A percentile compares a stretch with the other conserved stretches of the same genome.
Conservation (phyloP, 2,329 filamentous ascomycete species). For the Penicillium sp. region DNA sequence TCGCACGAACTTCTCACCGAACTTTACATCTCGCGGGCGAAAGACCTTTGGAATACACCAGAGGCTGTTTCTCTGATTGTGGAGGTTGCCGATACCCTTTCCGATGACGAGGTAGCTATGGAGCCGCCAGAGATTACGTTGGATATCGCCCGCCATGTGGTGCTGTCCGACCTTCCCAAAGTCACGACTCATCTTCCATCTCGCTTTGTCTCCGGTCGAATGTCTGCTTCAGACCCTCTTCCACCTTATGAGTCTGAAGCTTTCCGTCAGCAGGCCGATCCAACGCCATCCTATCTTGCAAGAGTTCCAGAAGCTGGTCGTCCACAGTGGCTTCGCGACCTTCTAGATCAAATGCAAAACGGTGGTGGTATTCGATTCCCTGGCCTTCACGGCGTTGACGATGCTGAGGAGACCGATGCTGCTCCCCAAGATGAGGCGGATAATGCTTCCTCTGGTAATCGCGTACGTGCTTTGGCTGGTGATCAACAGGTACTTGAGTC, state of each 20-base stretch:
- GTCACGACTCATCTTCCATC: conserved; percentile 72
- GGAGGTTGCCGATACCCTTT: conserved; percentile 65
- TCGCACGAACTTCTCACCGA: conserved; percentile 71
- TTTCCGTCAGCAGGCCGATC: conserved; percentile 40
- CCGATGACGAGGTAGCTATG: conserved; percentile 48
- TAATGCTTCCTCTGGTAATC: conserved; percentile 14
- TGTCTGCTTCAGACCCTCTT: conserved; percentile 80
- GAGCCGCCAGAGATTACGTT: conserved; percentile 53
- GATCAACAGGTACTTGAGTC: conserved; percentile 37
- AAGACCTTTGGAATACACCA: conserved; percentile 83
- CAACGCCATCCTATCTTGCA: conserved; percentile 38
- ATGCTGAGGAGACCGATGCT: conserved; percentile 22
- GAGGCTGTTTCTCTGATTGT: conserved; percentile 70
- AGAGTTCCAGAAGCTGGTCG: conserved; percentile 37
- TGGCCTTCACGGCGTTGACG: conserved; percentile 25
- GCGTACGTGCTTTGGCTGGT: conserved; percentile 29
- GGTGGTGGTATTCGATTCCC: conserved; percentile 34
- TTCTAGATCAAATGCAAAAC: conserved; percentile 43
- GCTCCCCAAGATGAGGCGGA: conserved; percentile 17
- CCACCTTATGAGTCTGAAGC: conserved; percentile 63
- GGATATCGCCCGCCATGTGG: conserved; percentile 73
- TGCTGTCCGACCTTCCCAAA: conserved; percentile 73
- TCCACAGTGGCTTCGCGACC: conserved; percentile 43
- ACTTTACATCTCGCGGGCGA: conserved; percentile 75
- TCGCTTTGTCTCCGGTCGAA: conserved; percentile 63